Base-by-base conservation (phyloP, 2,329 filamentous ascomycete genomes). In the Thyridium curvatum region DNA sequence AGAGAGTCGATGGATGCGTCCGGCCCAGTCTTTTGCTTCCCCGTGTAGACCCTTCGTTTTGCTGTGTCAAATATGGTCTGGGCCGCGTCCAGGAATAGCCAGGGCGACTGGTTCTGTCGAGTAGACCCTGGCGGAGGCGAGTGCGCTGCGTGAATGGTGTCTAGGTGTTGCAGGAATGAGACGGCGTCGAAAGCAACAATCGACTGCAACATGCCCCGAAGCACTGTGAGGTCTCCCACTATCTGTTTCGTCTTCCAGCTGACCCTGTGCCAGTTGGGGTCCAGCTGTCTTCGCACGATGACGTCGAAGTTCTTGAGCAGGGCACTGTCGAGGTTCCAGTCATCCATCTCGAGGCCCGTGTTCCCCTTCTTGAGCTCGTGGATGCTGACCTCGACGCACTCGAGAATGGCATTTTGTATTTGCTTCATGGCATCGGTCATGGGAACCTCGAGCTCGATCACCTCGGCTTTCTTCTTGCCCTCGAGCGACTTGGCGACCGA, bases 201-300 rank as follows among this genome's bases (percentile, higher is more conserved):
- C 29, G 71, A 84, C 61, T 91, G 84, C 13, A 98, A 72, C 59
- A 97, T 83, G 16, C 79, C 81, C 41, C 91, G 78, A 30, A 98
- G 71, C 14, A 95, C 81, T 1, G 83, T 84, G 49, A 98, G 61
- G 56, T 97, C 93, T 52, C 82, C 84, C 41, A 94, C 91, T 49
- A 98, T 95, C 61, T 96, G 90, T 52, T 85, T 87, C 3, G 91
- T 97, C 61, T 93, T 89, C 73, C 86, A 94, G 59, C 86, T 96
- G 37, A 95, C 86, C 39, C 93, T 80, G 65, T 98, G 93, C 93
- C 93, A 98, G 42, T 97, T 90, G 4, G 91, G 90, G 54, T 97
- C 90, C 14, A 98, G 69, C 60, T 98, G 93, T 41, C 90, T 77
- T 45, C 91, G 77, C 37, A 98, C 81, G 40, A 90, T 84, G 43